phyloP scores from a whole-genome alignment of 1,284 basidiomycete species.

The Lignosus rhinocerotis region DNA sequence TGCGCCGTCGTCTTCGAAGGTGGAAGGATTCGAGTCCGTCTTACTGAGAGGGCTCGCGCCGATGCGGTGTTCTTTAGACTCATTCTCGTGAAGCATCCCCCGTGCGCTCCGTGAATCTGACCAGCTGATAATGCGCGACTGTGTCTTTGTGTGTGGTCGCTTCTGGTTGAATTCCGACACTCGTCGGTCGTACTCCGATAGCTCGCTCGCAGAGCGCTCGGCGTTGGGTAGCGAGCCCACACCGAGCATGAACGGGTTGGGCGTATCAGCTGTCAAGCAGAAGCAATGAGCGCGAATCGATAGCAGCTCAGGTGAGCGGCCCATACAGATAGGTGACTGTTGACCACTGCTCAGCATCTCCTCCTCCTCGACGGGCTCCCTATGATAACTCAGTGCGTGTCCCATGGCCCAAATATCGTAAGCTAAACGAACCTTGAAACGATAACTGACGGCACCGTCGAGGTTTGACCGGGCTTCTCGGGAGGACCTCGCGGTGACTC shows the following conservation, averaged over 20 bases:
- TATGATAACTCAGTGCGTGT: constrained; percentile 14
- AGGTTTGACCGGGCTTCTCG: constrained; percentile 23
- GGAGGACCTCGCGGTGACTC: constrained; percentile 26
- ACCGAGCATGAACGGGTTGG: constrained; percentile 44
- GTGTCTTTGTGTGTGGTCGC: constrained; percentile 35
- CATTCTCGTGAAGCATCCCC: constrained; percentile 29
- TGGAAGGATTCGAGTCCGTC: constrained; percentile 9
- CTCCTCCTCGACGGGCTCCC: constrained; percentile 53
- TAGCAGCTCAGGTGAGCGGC: neutral
- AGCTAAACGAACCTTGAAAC: constrained; percentile 34
- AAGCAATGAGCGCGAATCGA: neutral
- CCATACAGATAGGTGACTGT: constrained; percentile 65
- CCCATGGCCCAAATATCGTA: neutral
- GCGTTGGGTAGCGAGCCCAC: constrained; percentile 33
- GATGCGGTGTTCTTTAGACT: constrained; percentile 10
- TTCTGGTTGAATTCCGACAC: constrained; percentile 48
- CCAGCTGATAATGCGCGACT: constrained; percentile 51
- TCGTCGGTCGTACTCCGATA: constrained; percentile 46
- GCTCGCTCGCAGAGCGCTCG: constrained; percentile 44
- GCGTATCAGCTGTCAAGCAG: constrained; percentile 35
- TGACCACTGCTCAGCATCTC: constrained; percentile 72
- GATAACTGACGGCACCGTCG: constrained; percentile 36
- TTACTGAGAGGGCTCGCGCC: constrained; percentile 14
- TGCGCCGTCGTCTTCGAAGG: constrained; percentile 16
- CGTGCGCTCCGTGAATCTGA: constrained; percentile 50